Evolutionary conservation across 2,329 filamentous ascomycete genomes (phyloP).

Genomic region (Pyrenochaeta sp.): DNA sequence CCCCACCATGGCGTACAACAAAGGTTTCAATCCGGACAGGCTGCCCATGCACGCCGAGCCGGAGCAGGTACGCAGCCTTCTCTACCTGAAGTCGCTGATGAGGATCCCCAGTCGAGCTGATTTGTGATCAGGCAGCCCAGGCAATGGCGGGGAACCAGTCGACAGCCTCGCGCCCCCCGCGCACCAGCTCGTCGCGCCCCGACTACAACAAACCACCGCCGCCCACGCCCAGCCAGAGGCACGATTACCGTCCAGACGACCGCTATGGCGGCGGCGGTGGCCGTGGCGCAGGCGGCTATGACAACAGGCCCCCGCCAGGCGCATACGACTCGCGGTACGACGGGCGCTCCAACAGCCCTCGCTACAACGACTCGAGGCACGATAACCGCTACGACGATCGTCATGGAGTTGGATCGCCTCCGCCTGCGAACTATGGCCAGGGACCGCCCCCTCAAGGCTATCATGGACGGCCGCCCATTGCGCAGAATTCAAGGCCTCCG

Average conservation of each 20-base stretch:
- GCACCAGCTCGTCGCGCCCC: slow-evolving; percentile 42
- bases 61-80: slow-evolving; percentile 69
- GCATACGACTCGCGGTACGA: slow-evolving; percentile 48
- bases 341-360: slow-evolving; percentile 29
- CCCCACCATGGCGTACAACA: slow-evolving; percentile 86
- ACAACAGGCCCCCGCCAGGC: slow-evolving; percentile 46
- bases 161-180: slow-evolving; percentile 37
- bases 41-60: slow-evolving; percentile 89
- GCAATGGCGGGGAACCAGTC: slow-evolving; percentile 43
- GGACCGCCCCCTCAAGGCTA: slow-evolving; percentile 66
- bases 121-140: slow-evolving; percentile 49
- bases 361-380: slow-evolving; percentile 37
- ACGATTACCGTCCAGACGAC: slow-evolving; percentile 49
- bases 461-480: slow-evolving; percentile 69
- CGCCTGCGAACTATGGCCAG: slow-evolving; percentile 60
- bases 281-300: slow-evolving; percentile 33
- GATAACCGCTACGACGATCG: slow-evolving; percentile 23
- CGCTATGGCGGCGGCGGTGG: slow-evolving; percentile 40
- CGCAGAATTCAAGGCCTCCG: slow-evolving; percentile 51
- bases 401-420: slow-evolving; percentile 55
- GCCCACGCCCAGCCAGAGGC: slow-evolving; percentile 35
- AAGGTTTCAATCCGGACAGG: slow-evolving; percentile 90
- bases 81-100: slow-evolving; percentile 17
- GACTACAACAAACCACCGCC: slow-evolving; percentile 56
- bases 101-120: slow-evolving; percentile 8